phyloP scores from a whole-genome alignment of 352 stramenopile genomes.

The Pythium dissimile region DNA sequence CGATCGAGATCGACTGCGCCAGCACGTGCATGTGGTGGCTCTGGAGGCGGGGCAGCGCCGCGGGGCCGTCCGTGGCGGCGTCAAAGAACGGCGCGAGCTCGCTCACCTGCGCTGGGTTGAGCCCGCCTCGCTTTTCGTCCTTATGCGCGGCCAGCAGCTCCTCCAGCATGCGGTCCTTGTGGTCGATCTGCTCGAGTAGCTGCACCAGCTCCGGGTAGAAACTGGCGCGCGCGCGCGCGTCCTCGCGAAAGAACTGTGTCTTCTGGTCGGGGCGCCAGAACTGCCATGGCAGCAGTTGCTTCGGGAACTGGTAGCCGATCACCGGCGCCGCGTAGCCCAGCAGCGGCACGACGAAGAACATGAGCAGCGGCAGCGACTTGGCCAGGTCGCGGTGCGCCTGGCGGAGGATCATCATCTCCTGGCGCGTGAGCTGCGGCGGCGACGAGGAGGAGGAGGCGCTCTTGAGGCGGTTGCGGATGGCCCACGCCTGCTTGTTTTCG shows the following conservation, averaged over 20 bases:
- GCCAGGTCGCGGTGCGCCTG: slow-evolving; percentile 80
- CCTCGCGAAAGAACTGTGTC: slow-evolving; percentile 75
- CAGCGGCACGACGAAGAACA: slow-evolving; percentile 70
- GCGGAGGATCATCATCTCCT: slow-evolving; percentile 79
- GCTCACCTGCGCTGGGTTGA: slow-evolving; percentile 50
- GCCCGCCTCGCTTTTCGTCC: slow-evolving; percentile 12
- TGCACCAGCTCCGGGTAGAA: slow-evolving; percentile 62
- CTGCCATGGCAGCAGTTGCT: slow-evolving; percentile 80
- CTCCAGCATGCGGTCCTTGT: slow-evolving; percentile 45
- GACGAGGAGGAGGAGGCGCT: neutral
- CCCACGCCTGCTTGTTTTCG: slow-evolving; percentile 80
- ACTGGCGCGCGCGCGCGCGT: slow-evolving; percentile 41
- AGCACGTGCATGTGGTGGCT: slow-evolving; percentile 51
- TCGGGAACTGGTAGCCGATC: slow-evolving; percentile 82
- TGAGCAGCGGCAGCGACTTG: slow-evolving; percentile 76
- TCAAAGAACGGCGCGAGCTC: slow-evolving; percentile 70
- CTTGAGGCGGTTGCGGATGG: slow-evolving; percentile 57
- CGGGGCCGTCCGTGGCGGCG: slow-evolving; percentile 27
- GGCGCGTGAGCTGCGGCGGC: slow-evolving; percentile 34
- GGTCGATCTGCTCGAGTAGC: slow-evolving; percentile 60
- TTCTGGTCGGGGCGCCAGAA: slow-evolving; percentile 84
- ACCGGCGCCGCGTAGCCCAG: slow-evolving; percentile 72
- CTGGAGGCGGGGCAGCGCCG: slow-evolving; percentile 38
- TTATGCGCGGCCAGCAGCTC: slow-evolving; percentile 36
- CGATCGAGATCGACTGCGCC: slow-evolving; percentile 45